A percentile compares a stretch with the other conserved stretches of the same genome.
phyloP scores from a whole-genome alignment of 2,329 filamentous ascomycete genomes.

The Dothiorella sarmentorum region DNA sequence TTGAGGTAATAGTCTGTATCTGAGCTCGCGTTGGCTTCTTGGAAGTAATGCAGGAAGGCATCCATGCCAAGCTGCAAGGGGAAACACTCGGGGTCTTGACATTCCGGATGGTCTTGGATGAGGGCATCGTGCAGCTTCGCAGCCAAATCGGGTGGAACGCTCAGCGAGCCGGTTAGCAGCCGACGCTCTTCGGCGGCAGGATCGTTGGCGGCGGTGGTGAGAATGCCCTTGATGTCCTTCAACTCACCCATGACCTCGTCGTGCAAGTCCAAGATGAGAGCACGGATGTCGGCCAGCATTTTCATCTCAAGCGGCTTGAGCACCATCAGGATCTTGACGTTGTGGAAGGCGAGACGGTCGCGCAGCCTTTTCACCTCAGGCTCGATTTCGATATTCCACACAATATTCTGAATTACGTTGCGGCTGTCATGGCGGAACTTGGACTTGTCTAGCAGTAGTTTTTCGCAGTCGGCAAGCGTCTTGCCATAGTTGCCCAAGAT shows the following conservation, averaged over 20 bases:
- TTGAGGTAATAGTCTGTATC: constrained; percentile 1
- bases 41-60: constrained; percentile 5
- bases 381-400: constrained; percentile 23
- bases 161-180: background rate
- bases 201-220: constrained; percentile 2
- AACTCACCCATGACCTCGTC: constrained; percentile 20
- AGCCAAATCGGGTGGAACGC: constrained; percentile 17
- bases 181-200: background rate
- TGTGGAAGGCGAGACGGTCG: constrained; percentile 21
- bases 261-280: constrained; percentile 19
- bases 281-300: constrained; percentile 20
- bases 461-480: constrained; percentile 21
- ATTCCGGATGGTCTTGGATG: constrained; percentile 1
- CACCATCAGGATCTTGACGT: constrained; percentile 21
- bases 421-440: constrained; percentile 20
- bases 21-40: background rate
- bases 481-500: constrained; percentile 23
- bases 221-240: constrained; percentile 20
- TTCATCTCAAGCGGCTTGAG: constrained; percentile 22
- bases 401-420: constrained; percentile 21
- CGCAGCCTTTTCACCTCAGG: constrained; percentile 18
- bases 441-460: constrained; percentile 19
- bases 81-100: background rate
- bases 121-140: background rate
- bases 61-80: constrained; percentile 13